Evolutionary conservation across 805 yeast genomes (phyloP).

Genomic region (Candida qinlingensis): DNA sequence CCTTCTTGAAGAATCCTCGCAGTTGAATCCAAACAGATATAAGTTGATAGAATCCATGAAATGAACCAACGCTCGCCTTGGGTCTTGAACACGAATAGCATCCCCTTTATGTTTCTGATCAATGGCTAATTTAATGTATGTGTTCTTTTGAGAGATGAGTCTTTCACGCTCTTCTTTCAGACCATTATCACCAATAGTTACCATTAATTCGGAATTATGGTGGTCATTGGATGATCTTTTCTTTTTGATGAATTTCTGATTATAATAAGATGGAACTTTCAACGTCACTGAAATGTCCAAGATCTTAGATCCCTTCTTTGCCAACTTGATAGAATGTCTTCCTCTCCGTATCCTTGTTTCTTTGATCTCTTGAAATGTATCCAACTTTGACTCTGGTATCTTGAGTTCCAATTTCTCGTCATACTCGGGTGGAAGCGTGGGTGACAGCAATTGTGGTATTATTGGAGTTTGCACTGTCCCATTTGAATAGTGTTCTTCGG

Average conservation of each 20-base stretch:
- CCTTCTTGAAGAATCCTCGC: constrained; percentile 17
- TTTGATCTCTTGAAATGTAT: background rate
- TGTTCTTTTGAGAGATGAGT: constrained; percentile 1
- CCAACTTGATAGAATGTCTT: background rate
- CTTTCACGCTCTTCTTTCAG: background rate
- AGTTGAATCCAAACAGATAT: constrained; percentile 18
- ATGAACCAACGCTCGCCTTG: constrained; percentile 5
- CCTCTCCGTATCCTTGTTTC: background rate
- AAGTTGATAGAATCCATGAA: constrained; percentile 18
- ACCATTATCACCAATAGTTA: too few species aligned
- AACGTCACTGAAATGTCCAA: constrained; percentile 7
- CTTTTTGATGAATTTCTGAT: background rate
- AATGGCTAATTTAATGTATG: background rate
- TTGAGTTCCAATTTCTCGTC: background rate
- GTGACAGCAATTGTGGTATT: constrained; percentile 13
- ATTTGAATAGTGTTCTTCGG: too few species aligned
- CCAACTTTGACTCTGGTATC: background rate
- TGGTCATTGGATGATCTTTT: too few species aligned
- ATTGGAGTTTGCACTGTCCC: background rate
- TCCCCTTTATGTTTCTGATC: constrained; percentile 21
- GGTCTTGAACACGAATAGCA: background rate
- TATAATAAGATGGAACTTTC: constrained; percentile 14
- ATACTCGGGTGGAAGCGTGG: constrained; percentile 2
- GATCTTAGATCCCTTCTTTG: background rate
- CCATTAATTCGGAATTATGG: too few species aligned